These are phyloP conservation scores for Ammopiptanthus mongolicus DNA, from an alignment of 306 rosid genomes.

Conservation along the genomic window DNA sequence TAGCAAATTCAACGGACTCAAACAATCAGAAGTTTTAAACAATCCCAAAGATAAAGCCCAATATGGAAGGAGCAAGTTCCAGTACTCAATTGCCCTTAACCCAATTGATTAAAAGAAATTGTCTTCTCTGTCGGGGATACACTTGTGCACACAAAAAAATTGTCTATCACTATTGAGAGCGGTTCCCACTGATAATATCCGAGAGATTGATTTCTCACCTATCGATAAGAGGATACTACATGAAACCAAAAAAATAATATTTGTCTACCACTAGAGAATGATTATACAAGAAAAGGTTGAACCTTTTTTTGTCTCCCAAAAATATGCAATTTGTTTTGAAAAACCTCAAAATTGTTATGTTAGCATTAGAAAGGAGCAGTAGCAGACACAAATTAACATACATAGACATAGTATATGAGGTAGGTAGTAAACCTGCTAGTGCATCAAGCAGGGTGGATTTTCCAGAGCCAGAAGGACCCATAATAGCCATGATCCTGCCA, in stretches of 20 bases:
- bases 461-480: slow-evolving; percentile 97
- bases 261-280: background rate
- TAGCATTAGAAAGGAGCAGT: background rate
- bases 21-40: background rate
- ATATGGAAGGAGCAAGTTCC: background rate
- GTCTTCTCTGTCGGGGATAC: too few relatives aligned
- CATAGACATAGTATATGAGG: background rate
- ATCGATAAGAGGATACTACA: too few relatives aligned
- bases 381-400: background rate
- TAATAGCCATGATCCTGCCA: slow-evolving; percentile 81
- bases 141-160: too few relatives aligned
- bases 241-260: too few relatives aligned
- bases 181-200: too few relatives aligned
- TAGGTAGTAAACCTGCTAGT: slow-evolving; percentile 46
- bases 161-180: too few relatives aligned
- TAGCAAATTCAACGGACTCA: background rate
- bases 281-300: background rate
- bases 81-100: background rate
- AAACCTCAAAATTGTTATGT: background rate
- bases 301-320: background rate
- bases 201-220: too few relatives aligned
- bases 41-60: background rate
- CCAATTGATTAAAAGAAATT: background rate
- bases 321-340: background rate
- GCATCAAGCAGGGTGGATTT: slow-evolving; percentile 84